phyloP scores from a whole-genome alignment of 2,329 filamentous ascomycete species.

The Trichoderma sp. region DNA sequence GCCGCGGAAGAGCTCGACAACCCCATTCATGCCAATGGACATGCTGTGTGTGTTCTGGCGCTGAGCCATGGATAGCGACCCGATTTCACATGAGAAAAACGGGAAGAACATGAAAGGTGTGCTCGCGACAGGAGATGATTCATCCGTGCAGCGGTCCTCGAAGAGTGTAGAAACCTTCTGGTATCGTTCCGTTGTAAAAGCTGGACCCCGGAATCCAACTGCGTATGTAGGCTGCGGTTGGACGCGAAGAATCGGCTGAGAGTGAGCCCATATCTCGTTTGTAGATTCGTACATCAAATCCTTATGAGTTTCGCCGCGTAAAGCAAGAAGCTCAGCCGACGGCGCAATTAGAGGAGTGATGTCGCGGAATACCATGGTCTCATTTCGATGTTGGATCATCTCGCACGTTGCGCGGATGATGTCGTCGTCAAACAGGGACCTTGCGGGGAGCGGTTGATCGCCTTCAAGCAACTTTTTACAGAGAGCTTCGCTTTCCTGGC shows the following conservation, averaged over 20 bases:
- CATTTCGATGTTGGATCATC: slow-evolving; percentile 36
- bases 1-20: slow-evolving; percentile 42
- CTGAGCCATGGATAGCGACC: slow-evolving; percentile 40
- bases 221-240: slow-evolving; percentile 48
- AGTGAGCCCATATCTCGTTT: slow-evolving; percentile 46
- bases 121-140: slow-evolving; percentile 45
- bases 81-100: slow-evolving; percentile 50
- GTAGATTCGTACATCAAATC: slow-evolving; percentile 41
- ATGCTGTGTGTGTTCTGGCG: slow-evolving; percentile 45
- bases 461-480: slow-evolving; percentile 32
- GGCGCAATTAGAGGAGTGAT: slow-evolving; percentile 41
- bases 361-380: slow-evolving; percentile 40
- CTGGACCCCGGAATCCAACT: slow-evolving; percentile 42
- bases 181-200: slow-evolving; percentile 47
- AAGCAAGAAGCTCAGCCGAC: slow-evolving; percentile 40
- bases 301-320: slow-evolving; percentile 33
- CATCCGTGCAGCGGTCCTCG: slow-evolving; percentile 34
- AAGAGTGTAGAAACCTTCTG: slow-evolving; percentile 41
- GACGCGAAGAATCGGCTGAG: slow-evolving; percentile 37
- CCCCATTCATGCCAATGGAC: slow-evolving; percentile 41
- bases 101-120: slow-evolving; percentile 52
- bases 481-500: background rate
- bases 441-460: slow-evolving; percentile 34
- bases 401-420: slow-evolving; percentile 39
- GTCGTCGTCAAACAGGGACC: slow-evolving; percentile 41